Evolutionary conservation across 2,329 filamentous ascomycete species (phyloP).

Genomic region (Fusarium sp.): DNA sequence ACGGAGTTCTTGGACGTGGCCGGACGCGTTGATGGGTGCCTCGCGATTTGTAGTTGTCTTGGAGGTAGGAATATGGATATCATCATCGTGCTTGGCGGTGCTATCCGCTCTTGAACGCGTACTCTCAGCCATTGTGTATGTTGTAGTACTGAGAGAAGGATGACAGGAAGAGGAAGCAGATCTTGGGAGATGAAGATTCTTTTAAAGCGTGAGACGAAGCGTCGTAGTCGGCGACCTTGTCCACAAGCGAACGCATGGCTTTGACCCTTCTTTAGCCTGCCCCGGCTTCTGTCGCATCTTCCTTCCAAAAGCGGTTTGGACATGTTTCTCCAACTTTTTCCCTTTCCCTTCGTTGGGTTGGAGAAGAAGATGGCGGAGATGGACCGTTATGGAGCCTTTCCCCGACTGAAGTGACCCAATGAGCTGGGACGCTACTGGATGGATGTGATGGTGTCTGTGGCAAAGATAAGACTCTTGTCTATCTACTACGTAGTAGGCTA

Average conservation of each 20-base stretch:
- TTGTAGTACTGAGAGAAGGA: neutral
- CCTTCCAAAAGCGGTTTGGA: slow-evolving; percentile 32
- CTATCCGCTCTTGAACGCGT: slow-evolving; percentile 21
- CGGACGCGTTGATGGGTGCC: slow-evolving; percentile 50
- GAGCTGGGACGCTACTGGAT: neutral
- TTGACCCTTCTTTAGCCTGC: slow-evolving; percentile 15
- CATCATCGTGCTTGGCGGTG: slow-evolving; percentile 11
- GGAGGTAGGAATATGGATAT: slow-evolving; percentile 1
- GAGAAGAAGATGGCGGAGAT: slow-evolving; percentile 13
- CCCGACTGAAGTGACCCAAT: slow-evolving; percentile 3
- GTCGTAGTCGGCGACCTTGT: neutral
- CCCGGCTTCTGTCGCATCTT: slow-evolving; percentile 25
- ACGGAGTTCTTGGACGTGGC: slow-evolving; percentile 52
- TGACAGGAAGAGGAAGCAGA: too few species aligned
- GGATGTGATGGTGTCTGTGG: neutral
- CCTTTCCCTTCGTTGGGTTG: slow-evolving; percentile 2
- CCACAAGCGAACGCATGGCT: neutral
- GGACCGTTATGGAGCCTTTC: slow-evolving; percentile 12
- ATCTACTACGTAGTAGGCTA: too few species aligned
- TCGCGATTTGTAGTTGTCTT: slow-evolving; percentile 9
- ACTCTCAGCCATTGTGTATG: slow-evolving; percentile 14
- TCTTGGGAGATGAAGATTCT: neutral
- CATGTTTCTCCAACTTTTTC: slow-evolving; percentile 9
- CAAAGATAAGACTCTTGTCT: neutral
- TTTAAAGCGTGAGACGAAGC: neutral